Conservation (phyloP, 345 rosid genomes). For the Eucalyptus paniculata region DNA sequence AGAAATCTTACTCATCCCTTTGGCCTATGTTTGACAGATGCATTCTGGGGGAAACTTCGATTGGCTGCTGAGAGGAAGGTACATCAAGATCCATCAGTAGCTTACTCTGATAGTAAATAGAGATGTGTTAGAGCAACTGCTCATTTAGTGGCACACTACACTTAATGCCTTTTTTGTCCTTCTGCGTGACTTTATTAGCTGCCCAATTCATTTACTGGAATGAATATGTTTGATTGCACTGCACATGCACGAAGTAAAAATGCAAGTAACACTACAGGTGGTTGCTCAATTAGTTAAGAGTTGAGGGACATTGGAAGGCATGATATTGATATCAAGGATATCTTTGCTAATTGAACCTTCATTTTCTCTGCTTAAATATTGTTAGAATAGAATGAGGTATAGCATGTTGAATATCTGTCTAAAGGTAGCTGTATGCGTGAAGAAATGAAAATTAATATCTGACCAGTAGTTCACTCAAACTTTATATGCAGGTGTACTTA, state of each 20-base stretch:
- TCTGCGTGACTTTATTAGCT: neutral
- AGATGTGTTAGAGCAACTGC: neutral
- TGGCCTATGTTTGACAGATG: conserved; percentile 22
- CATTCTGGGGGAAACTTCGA: conserved; percentile 79
- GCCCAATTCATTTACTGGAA: neutral
- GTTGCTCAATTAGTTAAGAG: neutral
- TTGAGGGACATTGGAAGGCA: neutral
- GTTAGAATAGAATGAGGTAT: neutral
- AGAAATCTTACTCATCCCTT: neutral
- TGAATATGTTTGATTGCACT: neutral
- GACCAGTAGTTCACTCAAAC: neutral
- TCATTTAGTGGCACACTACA: neutral
- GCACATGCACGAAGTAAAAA: neutral
- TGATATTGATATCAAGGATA: neutral
- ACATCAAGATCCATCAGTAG: neutral
- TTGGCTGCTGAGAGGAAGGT: conserved; percentile 59
- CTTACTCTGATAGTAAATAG: neutral
- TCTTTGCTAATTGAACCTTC: neutral
- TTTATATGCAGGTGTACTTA: neutral
- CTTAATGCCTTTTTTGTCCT: neutral
- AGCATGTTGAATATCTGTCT: neutral
- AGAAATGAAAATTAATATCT: neutral
- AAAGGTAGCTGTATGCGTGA: neutral
- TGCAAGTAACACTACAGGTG: neutral
- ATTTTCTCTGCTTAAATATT: neutral